phyloP scores from a whole-genome alignment of 2,329 filamentous ascomycete species.

The Pyricularia sp. region DNA sequence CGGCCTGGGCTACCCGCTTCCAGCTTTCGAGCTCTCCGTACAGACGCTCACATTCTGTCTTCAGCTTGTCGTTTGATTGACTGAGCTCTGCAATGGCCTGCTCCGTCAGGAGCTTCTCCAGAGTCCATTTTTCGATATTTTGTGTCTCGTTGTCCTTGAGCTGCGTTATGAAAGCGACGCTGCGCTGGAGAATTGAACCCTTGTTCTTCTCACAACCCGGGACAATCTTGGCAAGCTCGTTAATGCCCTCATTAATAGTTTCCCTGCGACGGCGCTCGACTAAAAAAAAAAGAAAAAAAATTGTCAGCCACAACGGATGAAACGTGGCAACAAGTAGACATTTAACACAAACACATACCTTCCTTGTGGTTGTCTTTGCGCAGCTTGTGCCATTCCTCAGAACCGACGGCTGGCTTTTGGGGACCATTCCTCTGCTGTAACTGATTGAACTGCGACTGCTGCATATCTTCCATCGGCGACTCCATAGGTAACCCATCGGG shows the following conservation, averaged over 20 bases:
- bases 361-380: conserved; percentile 98
- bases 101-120: conserved; percentile 81
- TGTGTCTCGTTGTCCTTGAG: conserved; percentile 88
- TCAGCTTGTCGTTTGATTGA: conserved; percentile 75
- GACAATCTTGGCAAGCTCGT: conserved; percentile 94
- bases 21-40: conserved; percentile 69
- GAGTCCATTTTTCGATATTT: conserved; percentile 87
- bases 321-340: neutral
- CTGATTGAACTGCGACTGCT: conserved; percentile 19
- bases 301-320: neutral
- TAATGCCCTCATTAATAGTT: conserved; percentile 98
- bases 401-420: conserved; percentile 77
- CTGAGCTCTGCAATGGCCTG: conserved; percentile 82
- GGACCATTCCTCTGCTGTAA: conserved; percentile 7
- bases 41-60: conserved; percentile 63
- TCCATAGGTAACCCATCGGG: conserved; percentile 20
- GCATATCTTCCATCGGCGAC: conserved; percentile 24
- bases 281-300: conserved; percentile 22
- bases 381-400: conserved; percentile 95
- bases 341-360: conserved; percentile 42
- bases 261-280: conserved; percentile 93
- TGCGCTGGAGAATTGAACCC: conserved; percentile 85
- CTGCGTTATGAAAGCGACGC: conserved; percentile 87
- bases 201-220: conserved; percentile 99
- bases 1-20: conserved; percentile 55